A percentile compares a stretch with the other conserved stretches of the same genome.
Evolutionary conservation across 257 asterid species (phyloP).

Genomic region (Salvia miltiorrhiza): DNA sequence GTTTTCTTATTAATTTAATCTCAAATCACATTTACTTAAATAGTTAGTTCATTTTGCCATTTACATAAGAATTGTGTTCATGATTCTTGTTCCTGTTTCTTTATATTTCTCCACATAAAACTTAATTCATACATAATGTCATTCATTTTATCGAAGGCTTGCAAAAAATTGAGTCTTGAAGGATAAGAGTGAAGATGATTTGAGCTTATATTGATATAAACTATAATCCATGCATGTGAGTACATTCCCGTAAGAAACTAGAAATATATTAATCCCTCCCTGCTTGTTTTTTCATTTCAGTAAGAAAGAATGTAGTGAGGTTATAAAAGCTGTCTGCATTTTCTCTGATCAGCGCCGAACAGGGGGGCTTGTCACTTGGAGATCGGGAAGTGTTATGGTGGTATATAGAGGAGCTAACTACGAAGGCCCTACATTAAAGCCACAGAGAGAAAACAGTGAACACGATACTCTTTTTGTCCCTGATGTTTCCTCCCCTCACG

Average conservation of each 20-base stretch:
- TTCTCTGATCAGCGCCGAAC: conserved; percentile 79
- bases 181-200: not conserved
- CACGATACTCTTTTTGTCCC: conserved; percentile 67
- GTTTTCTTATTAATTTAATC: not conserved
- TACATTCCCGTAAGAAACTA: not conserved
- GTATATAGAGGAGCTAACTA: conserved; percentile 88
- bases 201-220: not conserved
- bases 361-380: conserved; percentile 90
- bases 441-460: conserved; percentile 46
- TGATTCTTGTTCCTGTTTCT: no score
- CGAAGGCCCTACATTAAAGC: conserved; percentile 65
- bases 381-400: conserved; percentile 98
- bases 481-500: conserved; percentile 49
- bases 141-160: not conserved
- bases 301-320: conserved; percentile 19
- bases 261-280: not conserved
- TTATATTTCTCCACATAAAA: not conserved
- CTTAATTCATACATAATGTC: not conserved
- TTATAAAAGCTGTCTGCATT: conserved; percentile 22
- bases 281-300: conserved; percentile 12
- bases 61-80: not conserved
- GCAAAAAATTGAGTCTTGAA: not conserved
- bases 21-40: not conserved
- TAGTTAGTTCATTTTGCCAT: not conserved
- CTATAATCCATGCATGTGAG: not conserved